phyloP scores from a whole-genome alignment of 345 rosid genomes.

The Litchi chinensis region DNA sequence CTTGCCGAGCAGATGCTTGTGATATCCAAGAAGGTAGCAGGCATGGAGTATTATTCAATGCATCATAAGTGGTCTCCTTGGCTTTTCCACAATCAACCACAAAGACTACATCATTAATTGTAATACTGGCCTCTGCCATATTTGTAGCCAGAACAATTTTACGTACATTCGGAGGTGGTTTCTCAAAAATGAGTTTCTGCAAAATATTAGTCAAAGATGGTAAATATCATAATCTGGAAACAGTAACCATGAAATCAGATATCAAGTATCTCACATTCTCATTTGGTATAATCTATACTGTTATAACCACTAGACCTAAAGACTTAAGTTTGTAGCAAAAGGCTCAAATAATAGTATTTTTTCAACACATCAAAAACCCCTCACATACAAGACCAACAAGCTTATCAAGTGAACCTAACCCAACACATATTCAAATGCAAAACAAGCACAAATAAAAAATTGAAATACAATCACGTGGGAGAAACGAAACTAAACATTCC shows the following conservation, averaged over 20 bases:
- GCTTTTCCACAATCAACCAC: slow-evolving; percentile 99
- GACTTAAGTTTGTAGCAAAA: no score
- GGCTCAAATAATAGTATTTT: no score
- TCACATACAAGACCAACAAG: no score
- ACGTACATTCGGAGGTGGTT: slow-evolving; percentile 75
- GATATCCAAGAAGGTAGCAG: slow-evolving; percentile 98
- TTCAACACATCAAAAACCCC: no score
- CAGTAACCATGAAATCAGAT: not conserved
- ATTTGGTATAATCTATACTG: not conserved
- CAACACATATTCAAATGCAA: no score
- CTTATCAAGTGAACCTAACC: no score
- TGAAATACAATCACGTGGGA: no score
- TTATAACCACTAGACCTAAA: not conserved
- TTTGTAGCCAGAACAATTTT: slow-evolving; percentile 94
- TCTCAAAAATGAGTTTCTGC: slow-evolving; percentile 91
- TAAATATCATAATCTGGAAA: slow-evolving; percentile 1
- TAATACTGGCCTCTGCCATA: slow-evolving; percentile 99
- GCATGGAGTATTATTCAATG: slow-evolving; percentile 98
- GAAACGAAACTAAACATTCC: no score
- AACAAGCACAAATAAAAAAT: no score
- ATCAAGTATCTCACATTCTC: not conserved
- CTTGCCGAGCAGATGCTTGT: slow-evolving; percentile 93
- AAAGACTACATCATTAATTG: slow-evolving; percentile 91
- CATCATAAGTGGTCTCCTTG: slow-evolving; percentile 99
- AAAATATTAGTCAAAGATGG: slow-evolving; percentile 20